Percentiles rank a stretch among this genome's conserved stretches.
Conservation (phyloP, 2,329 filamentous ascomycete species). For the Chaetomiaceae sp. region DNA sequence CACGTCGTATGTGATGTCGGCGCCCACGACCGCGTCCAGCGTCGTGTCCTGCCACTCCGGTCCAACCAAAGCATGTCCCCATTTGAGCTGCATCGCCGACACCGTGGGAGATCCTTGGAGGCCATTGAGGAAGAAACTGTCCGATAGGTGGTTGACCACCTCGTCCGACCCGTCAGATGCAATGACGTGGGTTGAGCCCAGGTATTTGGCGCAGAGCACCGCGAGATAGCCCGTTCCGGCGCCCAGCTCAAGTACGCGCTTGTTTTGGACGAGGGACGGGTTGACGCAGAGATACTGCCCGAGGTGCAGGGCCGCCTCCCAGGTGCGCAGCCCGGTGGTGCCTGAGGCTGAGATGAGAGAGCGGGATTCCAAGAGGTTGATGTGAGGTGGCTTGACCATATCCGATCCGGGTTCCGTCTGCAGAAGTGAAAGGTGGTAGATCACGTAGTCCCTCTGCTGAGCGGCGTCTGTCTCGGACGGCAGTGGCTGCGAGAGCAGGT, state of each 20-base stretch:
- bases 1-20: conserved; percentile 74
- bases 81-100: conserved; percentile 53
- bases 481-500: conserved; percentile 58
- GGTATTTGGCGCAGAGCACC: conserved; percentile 65
- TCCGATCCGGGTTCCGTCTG: conserved; percentile 3
- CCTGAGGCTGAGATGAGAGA: conserved; percentile 64
- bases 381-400: conserved; percentile 23
- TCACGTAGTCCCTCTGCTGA: conserved; percentile 70
- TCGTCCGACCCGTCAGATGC: conserved; percentile 72
- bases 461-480: conserved; percentile 61
- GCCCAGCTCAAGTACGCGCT: conserved; percentile 65
- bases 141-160: conserved; percentile 62
- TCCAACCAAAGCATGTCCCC: conserved; percentile 57
- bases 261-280: conserved; percentile 43
- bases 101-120: conserved; percentile 48
- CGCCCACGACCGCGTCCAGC: conserved; percentile 65
- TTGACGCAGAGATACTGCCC: conserved; percentile 60
- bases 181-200: conserved; percentile 55
- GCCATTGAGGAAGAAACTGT: conserved; percentile 64
- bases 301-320: conserved; percentile 74
- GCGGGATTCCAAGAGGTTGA: conserved; percentile 66
- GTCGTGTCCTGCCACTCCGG: conserved; percentile 47
- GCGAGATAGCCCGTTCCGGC: conserved; percentile 73
- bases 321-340: conserved; percentile 73
- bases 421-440: conserved; percentile 53